A percentile compares a stretch with the other conserved stretches of the same genome.
phyloP scores from a whole-genome alignment of 441 rosid species.

The Adansonia grandidieri region DNA sequence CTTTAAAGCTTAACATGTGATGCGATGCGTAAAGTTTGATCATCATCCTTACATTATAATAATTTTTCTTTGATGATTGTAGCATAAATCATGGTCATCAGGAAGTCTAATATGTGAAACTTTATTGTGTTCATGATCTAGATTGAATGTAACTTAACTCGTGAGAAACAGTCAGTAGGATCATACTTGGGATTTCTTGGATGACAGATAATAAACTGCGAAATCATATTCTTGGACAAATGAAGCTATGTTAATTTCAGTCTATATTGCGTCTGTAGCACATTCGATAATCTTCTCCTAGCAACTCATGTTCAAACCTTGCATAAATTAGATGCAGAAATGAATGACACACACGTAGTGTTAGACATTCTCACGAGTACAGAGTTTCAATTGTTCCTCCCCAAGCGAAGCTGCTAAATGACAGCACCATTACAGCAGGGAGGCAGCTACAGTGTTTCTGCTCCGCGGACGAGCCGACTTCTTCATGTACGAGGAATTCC shows the following conservation, averaged over 20 bases:
- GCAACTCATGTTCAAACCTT: not conserved
- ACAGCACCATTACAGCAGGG: constrained; percentile 27
- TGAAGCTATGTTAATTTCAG: no score
- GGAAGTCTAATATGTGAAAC: not conserved
- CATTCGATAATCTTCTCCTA: not conserved
- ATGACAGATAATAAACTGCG: not conserved
- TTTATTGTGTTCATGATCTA: not conserved
- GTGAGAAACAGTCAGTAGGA: not conserved
- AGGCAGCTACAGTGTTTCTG: constrained; percentile 37
- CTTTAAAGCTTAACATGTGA: not conserved
- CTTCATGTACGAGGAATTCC: constrained; percentile 86
- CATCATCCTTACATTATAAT: not conserved
- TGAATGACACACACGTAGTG: not conserved
- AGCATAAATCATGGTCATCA: not conserved
- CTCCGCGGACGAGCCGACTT: constrained; percentile 54
- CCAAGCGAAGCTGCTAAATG: constrained; percentile 4
- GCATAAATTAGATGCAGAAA: not conserved
- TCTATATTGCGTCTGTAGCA: not conserved
- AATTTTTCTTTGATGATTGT: not conserved
- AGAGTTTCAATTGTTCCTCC: not conserved
- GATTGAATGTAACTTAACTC: not conserved
- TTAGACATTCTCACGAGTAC: constrained; percentile 29
- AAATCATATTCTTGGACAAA: not conserved
- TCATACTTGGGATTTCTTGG: not conserved
- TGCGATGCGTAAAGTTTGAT: not conserved